phyloP scores from a whole-genome alignment of 768 basidiomycete species.

The Amanita fuliginea region DNA sequence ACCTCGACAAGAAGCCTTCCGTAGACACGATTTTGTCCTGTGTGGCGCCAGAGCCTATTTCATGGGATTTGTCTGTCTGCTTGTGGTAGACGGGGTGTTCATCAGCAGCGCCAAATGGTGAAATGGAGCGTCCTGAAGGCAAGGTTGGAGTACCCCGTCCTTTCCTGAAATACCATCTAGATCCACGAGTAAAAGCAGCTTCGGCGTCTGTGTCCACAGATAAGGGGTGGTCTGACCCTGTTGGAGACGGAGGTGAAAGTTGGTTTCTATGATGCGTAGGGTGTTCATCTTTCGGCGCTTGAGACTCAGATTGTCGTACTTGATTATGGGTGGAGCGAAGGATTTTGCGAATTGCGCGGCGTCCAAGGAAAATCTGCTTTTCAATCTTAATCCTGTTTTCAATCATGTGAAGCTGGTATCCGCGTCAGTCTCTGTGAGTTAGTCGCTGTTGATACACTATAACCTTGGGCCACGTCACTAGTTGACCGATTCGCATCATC shows the following conservation, averaged over 20 bases:
- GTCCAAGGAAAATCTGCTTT: constrained; percentile 70
- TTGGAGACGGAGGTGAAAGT: constrained; percentile 20
- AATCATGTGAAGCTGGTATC: constrained; percentile 76
- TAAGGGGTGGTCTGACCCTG: constrained; percentile 41
- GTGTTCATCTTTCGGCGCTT: constrained; percentile 10
- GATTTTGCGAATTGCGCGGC: constrained; percentile 51
- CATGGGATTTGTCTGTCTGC: neutral
- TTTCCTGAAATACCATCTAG: constrained; percentile 44
- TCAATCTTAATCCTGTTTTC: constrained; percentile 83
- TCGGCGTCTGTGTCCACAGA: constrained; percentile 78
- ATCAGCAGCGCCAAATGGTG: neutral
- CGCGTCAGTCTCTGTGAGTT: neutral
- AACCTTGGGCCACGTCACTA: constrained; percentile 98
- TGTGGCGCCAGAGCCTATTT: constrained; percentile 6
- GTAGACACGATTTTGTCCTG: constrained; percentile 9
- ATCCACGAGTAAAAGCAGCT: constrained; percentile 49
- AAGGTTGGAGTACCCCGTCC: constrained; percentile 26
- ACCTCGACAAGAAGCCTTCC: constrained; percentile 27
- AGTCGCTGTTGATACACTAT: neutral
- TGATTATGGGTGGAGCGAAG: constrained; percentile 12
- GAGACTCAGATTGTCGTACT: constrained; percentile 9
- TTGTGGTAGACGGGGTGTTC: neutral
- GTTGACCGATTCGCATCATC: constrained; percentile 81
- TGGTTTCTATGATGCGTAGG: constrained; percentile 7
- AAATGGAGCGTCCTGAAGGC: constrained; percentile 6